Base-by-base conservation (phyloP, 345 rosid genomes). In the Fremontodendron californicum region DNA sequence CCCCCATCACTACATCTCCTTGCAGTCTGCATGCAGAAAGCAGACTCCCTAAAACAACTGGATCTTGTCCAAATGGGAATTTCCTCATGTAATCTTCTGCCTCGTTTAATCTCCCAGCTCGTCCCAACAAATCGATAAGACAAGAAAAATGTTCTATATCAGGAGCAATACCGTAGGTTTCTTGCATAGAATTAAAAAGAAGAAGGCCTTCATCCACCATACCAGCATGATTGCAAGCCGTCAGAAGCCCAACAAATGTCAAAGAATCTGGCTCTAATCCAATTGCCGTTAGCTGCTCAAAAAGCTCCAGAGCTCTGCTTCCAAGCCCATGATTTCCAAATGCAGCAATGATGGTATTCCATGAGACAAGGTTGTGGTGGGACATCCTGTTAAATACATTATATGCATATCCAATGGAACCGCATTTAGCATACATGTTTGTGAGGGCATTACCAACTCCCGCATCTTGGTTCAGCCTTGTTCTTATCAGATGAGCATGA, bases 361-460 rank as follows among this genome's bases (percentile, higher is more conserved):
- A 89, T 3, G 93, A 85, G 66, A 91, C 86, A 52, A 86, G 81
- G 82, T 88, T 88, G 35, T 33, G 84, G 45, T 54, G 77, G 35
- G 42, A 54, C 90, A 88, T 91, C 71, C 66, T 68, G 68, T 70
- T 79, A 77, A 89, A 91, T 71, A 79, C 57, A 25, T 68, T 64
- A 72, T 71, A 77, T 48, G 89, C 86, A 78, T 77, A 75, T 37
- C 31, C 77, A 18, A 91, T 83, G 33, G 78, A 89, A 74, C 93
- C 93, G 57, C 95, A 91, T 87, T 91, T 87, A 46, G 90, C 88
- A 73, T 91, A 88, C 93, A 91, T 86, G 85, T 89, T 89, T 27
- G 87, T 81, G 63, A 88, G 93, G 58, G 88, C 88, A 35, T 89
- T 91, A 76, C 72, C 78, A 21, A 81, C 87, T 58, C 86, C 93